Base-by-base conservation (phyloP, 202 grass and related monocot species). In the Setaria italica region DNA sequence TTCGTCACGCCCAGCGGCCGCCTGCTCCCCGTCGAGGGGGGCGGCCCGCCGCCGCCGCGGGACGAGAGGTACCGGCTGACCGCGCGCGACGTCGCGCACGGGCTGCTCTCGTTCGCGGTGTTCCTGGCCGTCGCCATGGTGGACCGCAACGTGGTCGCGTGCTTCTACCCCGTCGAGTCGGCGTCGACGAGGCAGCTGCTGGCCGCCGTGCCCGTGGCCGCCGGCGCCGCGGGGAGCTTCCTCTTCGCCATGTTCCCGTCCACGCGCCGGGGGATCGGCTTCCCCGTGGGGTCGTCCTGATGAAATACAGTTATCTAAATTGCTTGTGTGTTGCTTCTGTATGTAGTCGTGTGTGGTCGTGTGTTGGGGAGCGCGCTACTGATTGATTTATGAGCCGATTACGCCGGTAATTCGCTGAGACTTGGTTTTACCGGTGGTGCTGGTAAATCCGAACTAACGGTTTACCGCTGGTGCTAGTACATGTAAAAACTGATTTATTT, bases 231-330 rank as follows among this genome's bases (percentile, higher is more conserved):
- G 0, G 95, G 90, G 62, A 91, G 92, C 84, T 88, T 84, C 73
- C 47, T 94, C 76, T 91, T 95, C 82, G 92, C 90, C n/a, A 79
- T 85, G 34, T 97, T 94, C 59, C 95, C 95, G 1, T 95, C 92
- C 11, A 91, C 85, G 20, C 87, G 95, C 3, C 89, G 54, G 8
- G 92, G 95, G 25, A 97, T 97, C 19, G 92, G 95, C 32, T 95
- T 95, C 72, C 95, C 92, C 4, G 60, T 86, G 15, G 55, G 69
- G 7, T 14, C 67, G 29, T n/a, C 80, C 29, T 82, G 8, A 57
- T n/a, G 3, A 11, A 48, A 48, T 48, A 48, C 34, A 35, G 34
- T 35, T 35, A 43, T 43, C 2, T 3, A 43, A 43, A 43, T 43
- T 7, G 42, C 5, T 5, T 43, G 42, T 43, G 25, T 25, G 25